These are phyloP conservation scores for Aspergillus candidus DNA, from an alignment of 2,329 filamentous ascomycete genomes.

Conservation along the genomic window DNA sequence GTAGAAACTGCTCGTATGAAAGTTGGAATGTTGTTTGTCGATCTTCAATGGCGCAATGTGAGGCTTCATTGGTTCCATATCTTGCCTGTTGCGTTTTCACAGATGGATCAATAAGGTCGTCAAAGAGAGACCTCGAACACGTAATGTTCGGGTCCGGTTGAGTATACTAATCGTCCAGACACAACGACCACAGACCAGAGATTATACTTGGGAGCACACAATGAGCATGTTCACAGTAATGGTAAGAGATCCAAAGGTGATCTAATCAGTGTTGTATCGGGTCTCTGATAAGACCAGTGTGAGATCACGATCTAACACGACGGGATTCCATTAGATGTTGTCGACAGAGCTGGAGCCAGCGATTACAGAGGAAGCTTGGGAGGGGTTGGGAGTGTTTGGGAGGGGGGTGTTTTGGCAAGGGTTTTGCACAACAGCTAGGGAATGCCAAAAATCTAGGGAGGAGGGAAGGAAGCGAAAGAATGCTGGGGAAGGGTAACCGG, in stretches of 20 bases:
- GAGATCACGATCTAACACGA: not conserved
- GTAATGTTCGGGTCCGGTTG: no score
- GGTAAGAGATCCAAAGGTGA: not conserved
- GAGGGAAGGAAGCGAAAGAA: slow-evolving; percentile 20
- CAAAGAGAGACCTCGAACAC: no score
- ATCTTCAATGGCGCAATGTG: slow-evolving; percentile 36
- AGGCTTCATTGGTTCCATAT: slow-evolving; percentile 31
- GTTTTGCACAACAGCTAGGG: slow-evolving; percentile 16
- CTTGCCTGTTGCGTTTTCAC: slow-evolving; percentile 3
- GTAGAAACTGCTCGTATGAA: slow-evolving; percentile 20
- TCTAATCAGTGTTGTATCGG: slow-evolving; percentile 5
- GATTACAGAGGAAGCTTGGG: slow-evolving; percentile 12
- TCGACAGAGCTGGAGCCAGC: slow-evolving; percentile 7
- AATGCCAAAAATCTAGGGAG: slow-evolving; percentile 23
- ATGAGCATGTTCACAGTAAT: slow-evolving; percentile 23
- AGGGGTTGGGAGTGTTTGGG: slow-evolving; percentile 9
- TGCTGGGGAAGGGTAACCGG: slow-evolving; percentile 22
- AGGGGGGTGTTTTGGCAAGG: slow-evolving; percentile 14
- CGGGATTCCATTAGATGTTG: slow-evolving; percentile 6
- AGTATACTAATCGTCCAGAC: slow-evolving; percentile 6
- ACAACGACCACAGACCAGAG: slow-evolving; percentile 27
- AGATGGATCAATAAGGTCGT: no score
- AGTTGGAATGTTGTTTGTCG: slow-evolving; percentile 28
- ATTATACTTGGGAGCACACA: slow-evolving; percentile 22
- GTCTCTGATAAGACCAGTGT: not conserved